A percentile compares a stretch with the other conserved stretches of the same genome.
These are phyloP conservation scores for Pseudoneurospora amorphoporcata DNA, from an alignment of 495 filamentous ascomycete species.

Conservation along the genomic window DNA sequence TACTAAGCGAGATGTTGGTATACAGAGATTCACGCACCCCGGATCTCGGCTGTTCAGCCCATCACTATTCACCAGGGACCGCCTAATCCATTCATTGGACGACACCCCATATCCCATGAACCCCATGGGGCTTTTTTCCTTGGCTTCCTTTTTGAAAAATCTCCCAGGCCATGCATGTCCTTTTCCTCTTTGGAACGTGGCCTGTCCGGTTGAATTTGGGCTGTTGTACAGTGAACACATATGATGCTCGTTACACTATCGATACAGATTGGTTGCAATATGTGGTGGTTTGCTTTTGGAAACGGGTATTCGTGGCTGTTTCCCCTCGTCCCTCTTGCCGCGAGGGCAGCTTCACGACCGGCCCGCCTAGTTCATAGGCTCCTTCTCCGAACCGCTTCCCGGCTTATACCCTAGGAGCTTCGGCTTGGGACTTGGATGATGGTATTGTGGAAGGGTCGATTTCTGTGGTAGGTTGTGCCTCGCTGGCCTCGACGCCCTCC, in stretches of 20 bases:
- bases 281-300: not conserved
- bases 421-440: constrained; percentile 5
- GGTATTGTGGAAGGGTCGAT: constrained; percentile 12
- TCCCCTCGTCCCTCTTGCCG: not conserved
- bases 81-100: not conserved
- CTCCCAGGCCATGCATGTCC: not conserved
- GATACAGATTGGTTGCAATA: not conserved
- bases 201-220: not conserved
- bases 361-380: not conserved
- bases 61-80: not conserved
- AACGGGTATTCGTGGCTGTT: not conserved
- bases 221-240: not conserved
- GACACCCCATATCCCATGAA: not conserved
- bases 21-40: not conserved
- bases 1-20: not conserved
- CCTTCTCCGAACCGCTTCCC: not conserved
- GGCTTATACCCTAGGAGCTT: constrained; percentile 14
- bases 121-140: not conserved
- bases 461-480: not conserved
- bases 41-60: not conserved
- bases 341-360: not conserved
- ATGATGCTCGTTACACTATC: not conserved
- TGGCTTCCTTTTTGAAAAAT: not conserved
- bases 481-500: constrained; percentile 1
- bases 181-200: not conserved